phyloP scores from a whole-genome alignment of 805 yeast species.

The Cyberlindnera euphorbiae region DNA sequence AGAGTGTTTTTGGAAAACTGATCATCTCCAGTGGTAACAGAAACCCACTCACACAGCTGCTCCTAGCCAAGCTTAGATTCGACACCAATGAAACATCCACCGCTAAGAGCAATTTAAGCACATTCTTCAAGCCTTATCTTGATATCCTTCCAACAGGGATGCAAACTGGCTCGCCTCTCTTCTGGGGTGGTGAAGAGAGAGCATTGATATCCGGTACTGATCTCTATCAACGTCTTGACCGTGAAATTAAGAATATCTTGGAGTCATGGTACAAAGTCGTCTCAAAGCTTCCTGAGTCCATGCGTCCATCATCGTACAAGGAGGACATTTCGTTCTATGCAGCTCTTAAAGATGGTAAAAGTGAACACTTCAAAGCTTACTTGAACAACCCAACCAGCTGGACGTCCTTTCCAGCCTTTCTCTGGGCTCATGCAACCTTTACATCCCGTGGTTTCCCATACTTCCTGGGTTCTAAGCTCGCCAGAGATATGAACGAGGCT shows the following conservation, averaged over 20 bases:
- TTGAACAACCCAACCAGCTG: conserved; percentile 37
- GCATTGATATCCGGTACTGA: conserved; percentile 62
- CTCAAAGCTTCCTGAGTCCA: conserved; percentile 16
- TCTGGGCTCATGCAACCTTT: conserved; percentile 72
- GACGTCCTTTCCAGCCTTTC: conserved; percentile 61
- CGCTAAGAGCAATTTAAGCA: conserved; percentile 10
- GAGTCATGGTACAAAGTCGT: conserved; percentile 53
- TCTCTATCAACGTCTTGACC: conserved; percentile 48
- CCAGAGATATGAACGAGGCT: conserved; percentile 45
- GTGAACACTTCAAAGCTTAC: conserved; percentile 24
- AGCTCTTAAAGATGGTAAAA: conserved; percentile 18
- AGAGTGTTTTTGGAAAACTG: conserved; percentile 21
- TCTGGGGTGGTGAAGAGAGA: conserved; percentile 55
- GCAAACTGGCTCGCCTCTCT: conserved; percentile 55
- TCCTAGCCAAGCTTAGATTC: conserved; percentile 40
- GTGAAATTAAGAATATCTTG: conserved; percentile 39
- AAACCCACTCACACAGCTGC: conserved; percentile 27
- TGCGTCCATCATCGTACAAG: conserved; percentile 17
- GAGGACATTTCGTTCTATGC: conserved; percentile 27
- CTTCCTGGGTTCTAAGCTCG: conserved; percentile 37
- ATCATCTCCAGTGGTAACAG: conserved; percentile 13
- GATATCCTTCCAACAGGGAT: conserved; percentile 40
- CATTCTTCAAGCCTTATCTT: conserved; percentile 40
- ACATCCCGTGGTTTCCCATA: conserved; percentile 81
- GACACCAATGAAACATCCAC: conserved; percentile 21